Evolutionary conservation across 805 yeast species (phyloP), one percentile per base, ranked within the genome.

Genomic region (Wickerhamomyces canadensis): DNA sequence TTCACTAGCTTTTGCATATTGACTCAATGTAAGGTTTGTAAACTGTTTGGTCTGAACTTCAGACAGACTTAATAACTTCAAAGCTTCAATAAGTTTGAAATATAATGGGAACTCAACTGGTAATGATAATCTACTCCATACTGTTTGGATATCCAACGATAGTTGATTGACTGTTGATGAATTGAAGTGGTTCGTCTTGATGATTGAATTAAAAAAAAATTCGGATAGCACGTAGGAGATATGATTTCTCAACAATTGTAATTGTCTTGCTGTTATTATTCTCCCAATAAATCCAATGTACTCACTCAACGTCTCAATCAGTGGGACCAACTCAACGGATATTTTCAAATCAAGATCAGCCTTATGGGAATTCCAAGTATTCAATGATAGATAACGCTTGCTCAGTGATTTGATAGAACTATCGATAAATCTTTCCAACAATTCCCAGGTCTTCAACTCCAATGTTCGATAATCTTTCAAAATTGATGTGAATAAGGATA

Each of bases 171-270:
- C 38, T 2, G 70, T 70, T 2, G 39, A 13, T 9, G 43, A 31
- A 29, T 56, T 60, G 41, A 66, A 65, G 35, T 58, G 61, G 36
- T 64, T 65, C 18, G 58, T 40, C 38, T 64, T 65, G 22, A 65
- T 48, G 23, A 65, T 58, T 8, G 62, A 54, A 33, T 62, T 64
- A 15, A 58, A 44, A 31, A 62, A 52, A 32, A 55, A 58, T n/a
- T 55, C 56, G 1, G 63, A 52, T 22, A 62, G 41, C 7, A 49
- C 42, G 10, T 43, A 48, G 3, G 63, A 41, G 2, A 57, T 27
- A 19, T 49, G 48, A 27, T 52, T 52, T 22, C 52, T 55, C 12
- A 65, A 32, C 3, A 34, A 14, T 1, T 49, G 39, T 13, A 47
- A 42, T 2, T 45, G 52, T 15, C 42, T 41, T 16, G 33, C 25